phyloP scores from a whole-genome alignment of 352 stramenopile genomes.

The Phytophthora palmivora region DNA sequence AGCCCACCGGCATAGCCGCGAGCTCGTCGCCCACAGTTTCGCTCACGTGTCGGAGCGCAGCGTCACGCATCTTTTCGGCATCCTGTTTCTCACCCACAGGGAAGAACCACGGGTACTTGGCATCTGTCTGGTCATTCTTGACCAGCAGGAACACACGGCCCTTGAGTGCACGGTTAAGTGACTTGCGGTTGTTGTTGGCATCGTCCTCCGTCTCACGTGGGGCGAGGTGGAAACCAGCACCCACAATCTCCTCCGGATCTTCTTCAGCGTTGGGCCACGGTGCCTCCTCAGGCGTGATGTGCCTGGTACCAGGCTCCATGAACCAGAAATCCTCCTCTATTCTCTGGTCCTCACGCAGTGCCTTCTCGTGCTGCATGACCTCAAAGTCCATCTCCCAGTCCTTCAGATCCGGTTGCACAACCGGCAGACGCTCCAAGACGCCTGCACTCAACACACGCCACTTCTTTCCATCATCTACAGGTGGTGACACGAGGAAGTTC shows the following conservation, averaged over 20 bases:
- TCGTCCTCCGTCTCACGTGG: constrained; percentile 85
- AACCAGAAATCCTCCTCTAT: constrained; percentile 89
- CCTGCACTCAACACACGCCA: constrained; percentile 78
- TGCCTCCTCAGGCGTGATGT: constrained; percentile 82
- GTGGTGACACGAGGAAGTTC: constrained; percentile 65
- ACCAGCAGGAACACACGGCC: constrained; percentile 82
- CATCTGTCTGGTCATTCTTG: constrained; percentile 51
- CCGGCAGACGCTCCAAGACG: constrained; percentile 75
- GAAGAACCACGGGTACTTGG: constrained; percentile 86
- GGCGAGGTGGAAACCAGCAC: constrained; percentile 77
- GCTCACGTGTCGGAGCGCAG: constrained; percentile 66
- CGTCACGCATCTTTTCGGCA: constrained; percentile 83
- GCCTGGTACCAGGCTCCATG: constrained; percentile 73
- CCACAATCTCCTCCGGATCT: constrained; percentile 74
- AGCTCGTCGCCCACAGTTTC: constrained; percentile 55
- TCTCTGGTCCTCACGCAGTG: constrained; percentile 76
- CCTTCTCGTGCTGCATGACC: constrained; percentile 81
- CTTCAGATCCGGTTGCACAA: constrained; percentile 78
- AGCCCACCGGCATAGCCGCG: constrained; percentile 65
- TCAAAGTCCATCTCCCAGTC: constrained; percentile 81
- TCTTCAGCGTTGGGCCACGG: constrained; percentile 65
- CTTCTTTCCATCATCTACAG: constrained; percentile 79
- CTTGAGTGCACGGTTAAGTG: constrained; percentile 85
- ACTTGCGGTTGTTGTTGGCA: constrained; percentile 83
- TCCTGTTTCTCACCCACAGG: constrained; percentile 64